Percentiles rank a stretch among this genome's conserved stretches.
Evolutionary conservation across 2,329 filamentous ascomycete species (phyloP).

Genomic region (Monosporascus sp.): DNA sequence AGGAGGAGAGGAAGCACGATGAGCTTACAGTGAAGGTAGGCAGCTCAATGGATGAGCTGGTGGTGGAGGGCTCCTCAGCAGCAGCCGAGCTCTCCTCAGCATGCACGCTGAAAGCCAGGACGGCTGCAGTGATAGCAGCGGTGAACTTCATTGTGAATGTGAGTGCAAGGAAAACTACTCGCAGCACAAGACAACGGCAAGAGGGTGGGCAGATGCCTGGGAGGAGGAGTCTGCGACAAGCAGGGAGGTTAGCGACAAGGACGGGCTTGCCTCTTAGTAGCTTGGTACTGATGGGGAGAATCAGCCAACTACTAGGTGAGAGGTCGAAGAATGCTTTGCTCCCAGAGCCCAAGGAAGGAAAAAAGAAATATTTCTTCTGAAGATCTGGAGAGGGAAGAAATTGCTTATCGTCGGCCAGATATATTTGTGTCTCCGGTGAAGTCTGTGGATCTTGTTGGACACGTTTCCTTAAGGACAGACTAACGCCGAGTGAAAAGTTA

Average conservation of each 20-base stretch:
- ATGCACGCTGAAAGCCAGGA: conserved; percentile 65
- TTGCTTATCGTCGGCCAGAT: background rate
- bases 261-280: background rate
- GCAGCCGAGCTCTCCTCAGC: conserved; percentile 39
- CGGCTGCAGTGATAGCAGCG: conserved; percentile 68
- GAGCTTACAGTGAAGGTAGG: conserved; percentile 81
- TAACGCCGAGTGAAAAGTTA: background rate
- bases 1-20: conserved; percentile 1
- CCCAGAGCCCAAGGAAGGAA: conserved; percentile 32
- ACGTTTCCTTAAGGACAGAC: background rate
- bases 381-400: background rate
- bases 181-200: background rate
- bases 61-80: conserved; percentile 45
- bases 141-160: conserved; percentile 72
- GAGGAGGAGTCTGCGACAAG: background rate
- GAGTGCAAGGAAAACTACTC: conserved; percentile 5
- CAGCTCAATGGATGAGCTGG: conserved; percentile 53
- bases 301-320: background rate
- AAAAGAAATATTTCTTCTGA: conserved; percentile 6
- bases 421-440: conserved; percentile 1
- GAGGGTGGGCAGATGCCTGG: background rate
- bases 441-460: background rate
- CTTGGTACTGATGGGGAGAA: no score
- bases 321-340: conserved; percentile 27
- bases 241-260: background rate